These are phyloP conservation scores for Yarrowia sp. DNA, from an alignment of 805 yeast genomes.

Conservation along the genomic window DNA sequence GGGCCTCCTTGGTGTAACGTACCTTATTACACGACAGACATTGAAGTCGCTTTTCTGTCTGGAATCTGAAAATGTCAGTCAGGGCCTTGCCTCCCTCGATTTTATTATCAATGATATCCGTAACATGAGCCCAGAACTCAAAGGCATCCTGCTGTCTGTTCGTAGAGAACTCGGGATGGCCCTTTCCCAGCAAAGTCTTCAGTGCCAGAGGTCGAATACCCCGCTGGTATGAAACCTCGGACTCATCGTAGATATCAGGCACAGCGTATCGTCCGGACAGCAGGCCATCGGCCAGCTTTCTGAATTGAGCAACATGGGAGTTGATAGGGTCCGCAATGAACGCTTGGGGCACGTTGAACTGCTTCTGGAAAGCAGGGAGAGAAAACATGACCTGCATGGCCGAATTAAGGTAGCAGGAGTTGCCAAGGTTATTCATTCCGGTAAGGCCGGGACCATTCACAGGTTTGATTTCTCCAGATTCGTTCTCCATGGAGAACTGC, in stretches of 20 bases:
- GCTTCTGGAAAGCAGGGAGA: constrained; percentile 37
- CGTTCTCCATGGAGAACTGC: constrained; percentile 81
- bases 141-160: constrained; percentile 93
- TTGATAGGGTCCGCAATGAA: constrained; percentile 50
- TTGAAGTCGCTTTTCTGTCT: constrained; percentile 59
- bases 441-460: constrained; percentile 74
- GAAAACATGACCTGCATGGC: constrained; percentile 68
- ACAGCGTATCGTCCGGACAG: constrained; percentile 66
- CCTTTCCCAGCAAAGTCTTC: constrained; percentile 70
- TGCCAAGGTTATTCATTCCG: constrained; percentile 87
- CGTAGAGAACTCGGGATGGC: constrained; percentile 78
- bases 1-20: constrained; percentile 50
- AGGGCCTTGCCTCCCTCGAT: constrained; percentile 40
- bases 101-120: constrained; percentile 51
- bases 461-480: constrained; percentile 62
- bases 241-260: constrained; percentile 42
- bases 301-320: constrained; percentile 69
- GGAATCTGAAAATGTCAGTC: constrained; percentile 59
- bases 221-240: constrained; percentile 47
- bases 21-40: constrained; percentile 60
- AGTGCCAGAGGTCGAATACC: constrained; percentile 78
- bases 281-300: constrained; percentile 77
- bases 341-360: constrained; percentile 31
- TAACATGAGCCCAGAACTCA: constrained; percentile 72
- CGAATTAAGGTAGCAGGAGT: constrained; percentile 86